Evolutionary conservation across 2,329 filamentous ascomycete genomes (phyloP), one percentile per base, ranked within the genome.

Genomic region (Paramyrothecium sp.): DNA sequence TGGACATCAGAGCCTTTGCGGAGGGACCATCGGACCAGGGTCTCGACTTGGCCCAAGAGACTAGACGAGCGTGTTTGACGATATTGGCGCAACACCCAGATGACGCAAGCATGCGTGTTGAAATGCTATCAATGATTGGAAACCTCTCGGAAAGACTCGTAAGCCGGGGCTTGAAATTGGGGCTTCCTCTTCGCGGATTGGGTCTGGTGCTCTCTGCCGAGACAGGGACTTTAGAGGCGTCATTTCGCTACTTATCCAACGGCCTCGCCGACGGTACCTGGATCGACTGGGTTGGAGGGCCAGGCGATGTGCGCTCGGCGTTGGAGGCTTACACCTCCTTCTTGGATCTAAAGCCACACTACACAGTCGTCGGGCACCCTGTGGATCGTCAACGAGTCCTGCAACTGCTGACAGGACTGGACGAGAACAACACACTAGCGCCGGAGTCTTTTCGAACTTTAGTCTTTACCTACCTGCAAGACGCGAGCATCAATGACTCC

Each of bases 101-200:
- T 30, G 26, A 30, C 10, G 26, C 26, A 30, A 30, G 26, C 26
- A 10, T 30, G 26, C 26, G 26, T 10, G 26, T 30, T 30, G 26
- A 30, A 10, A 30, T 30, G 26, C 26, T 30, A 4, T 30, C 26
- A 4, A 30, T 81, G 53, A 61, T 81, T 22, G 76, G 78, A 54
- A 78, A 79, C 58, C 55, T 81, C 16, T 62, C 67, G 23, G 65
- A 75, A 48, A 70, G 68, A 48, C 62, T 77, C 11, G 62, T 68
- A 3, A 58, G 58, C 8, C 56, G 64, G 20, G 60, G 58, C 5
- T 53, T 61, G 7, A 56, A 61, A 22, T 49, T 75, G 7, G 65
- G 71, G 13, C 48, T 59, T 0, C 50, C 65, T 2, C 58, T 79
- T 10, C 67, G 68, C 47, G 64, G 65, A 17, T 56, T 71, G 30